phyloP scores from a whole-genome alignment of 306 rosid species.

The Trifolium dubium region DNA sequence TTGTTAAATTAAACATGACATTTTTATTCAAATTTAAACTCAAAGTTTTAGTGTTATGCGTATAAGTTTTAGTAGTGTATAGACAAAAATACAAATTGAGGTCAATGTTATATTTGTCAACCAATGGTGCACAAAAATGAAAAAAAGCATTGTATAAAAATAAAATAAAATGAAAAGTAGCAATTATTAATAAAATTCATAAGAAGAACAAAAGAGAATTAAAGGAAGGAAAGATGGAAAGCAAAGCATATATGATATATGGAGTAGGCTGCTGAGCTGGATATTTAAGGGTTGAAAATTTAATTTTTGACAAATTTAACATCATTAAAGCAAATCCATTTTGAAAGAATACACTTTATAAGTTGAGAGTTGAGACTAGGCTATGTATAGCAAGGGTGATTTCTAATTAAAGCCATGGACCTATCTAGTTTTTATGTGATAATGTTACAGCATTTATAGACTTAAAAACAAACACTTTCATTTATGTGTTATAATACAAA shows the following conservation, averaged over 20 bases:
- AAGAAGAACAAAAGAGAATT: background rate
- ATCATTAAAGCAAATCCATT: slow-evolving; percentile 34
- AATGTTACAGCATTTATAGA: slow-evolving; percentile 5
- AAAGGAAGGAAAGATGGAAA: slow-evolving; percentile 28
- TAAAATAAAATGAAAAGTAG: slow-evolving; percentile 1
- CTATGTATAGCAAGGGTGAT: background rate
- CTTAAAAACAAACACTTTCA: background rate
- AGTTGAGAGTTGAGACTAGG: background rate
- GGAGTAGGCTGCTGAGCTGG: background rate
- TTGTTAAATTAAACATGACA: no score
- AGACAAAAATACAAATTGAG: background rate
- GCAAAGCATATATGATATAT: background rate
- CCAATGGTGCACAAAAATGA: slow-evolving; percentile 3
- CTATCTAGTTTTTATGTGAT: background rate
- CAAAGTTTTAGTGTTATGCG: no score
- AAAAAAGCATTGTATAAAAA: background rate
- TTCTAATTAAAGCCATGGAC: background rate
- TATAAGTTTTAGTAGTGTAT: no score
- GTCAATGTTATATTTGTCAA: slow-evolving; percentile 38
- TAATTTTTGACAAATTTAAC: slow-evolving; percentile 7
- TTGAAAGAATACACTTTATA: slow-evolving; percentile 33
- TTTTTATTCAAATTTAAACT: no score
- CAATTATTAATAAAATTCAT: background rate
- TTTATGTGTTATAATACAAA: background rate
- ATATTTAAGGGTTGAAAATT: background rate